Percentiles rank a stretch among this genome's conserved stretches.
Conservation (phyloP, 2,329 filamentous ascomycete genomes). For the Ophiosphaerella narmari region DNA sequence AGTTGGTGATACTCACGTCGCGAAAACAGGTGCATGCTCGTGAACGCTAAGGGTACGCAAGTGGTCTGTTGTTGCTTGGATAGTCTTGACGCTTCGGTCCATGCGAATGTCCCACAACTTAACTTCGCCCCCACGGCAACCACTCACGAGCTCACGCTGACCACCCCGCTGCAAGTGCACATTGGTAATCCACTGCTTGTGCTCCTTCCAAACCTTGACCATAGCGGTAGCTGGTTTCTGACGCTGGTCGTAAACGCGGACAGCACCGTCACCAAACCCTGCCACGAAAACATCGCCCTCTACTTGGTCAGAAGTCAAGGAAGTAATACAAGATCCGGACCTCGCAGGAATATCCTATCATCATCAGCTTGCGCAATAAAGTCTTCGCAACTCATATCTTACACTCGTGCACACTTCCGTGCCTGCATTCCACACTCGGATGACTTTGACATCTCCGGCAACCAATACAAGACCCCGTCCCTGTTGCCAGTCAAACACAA, state of each 20-base stretch:
- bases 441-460: slow-evolving; percentile 92
- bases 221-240: slow-evolving; percentile 83
- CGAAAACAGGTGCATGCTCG: slow-evolving; percentile 95
- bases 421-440: slow-evolving; percentile 93
- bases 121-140: slow-evolving; percentile 89
- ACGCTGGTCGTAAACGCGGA: slow-evolving; percentile 91
- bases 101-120: slow-evolving; percentile 95
- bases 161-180: slow-evolving; percentile 97
- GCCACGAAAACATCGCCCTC: slow-evolving; percentile 95
- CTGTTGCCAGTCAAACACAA: slow-evolving; percentile 99
- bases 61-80: slow-evolving; percentile 75
- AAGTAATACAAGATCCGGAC: slow-evolving; percentile 93
- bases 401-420: slow-evolving; percentile 85
- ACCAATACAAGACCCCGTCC: slow-evolving; percentile 95
- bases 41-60: slow-evolving; percentile 88
- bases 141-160: slow-evolving; percentile 86
- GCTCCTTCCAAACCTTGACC: slow-evolving; percentile 96
- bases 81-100: slow-evolving; percentile 74
- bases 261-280: slow-evolving; percentile 92
- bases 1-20: slow-evolving; percentile 61
- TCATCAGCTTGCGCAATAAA: slow-evolving; percentile 10
- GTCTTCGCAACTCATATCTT: slow-evolving; percentile 30
- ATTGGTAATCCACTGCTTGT: slow-evolving; percentile 92
- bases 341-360: slow-evolving; percentile 83
- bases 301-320: slow-evolving; percentile 94